phyloP scores from a whole-genome alignment of 768 basidiomycete genomes.

The Mycena amicta region DNA sequence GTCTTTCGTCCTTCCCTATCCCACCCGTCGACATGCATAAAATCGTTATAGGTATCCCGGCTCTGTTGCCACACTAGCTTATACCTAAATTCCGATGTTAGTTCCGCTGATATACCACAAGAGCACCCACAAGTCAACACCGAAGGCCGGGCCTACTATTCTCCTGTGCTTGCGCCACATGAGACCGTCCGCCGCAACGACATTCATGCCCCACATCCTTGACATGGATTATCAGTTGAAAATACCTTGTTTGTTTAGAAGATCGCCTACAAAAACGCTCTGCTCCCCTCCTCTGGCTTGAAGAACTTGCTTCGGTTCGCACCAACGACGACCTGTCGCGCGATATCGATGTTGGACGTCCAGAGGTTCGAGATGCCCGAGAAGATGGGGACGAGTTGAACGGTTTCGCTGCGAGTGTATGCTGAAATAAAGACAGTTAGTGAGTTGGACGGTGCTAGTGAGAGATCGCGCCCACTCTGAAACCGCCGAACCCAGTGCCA shows the following conservation, averaged over 20 bases:
- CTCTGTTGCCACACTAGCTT: slow-evolving; percentile 33
- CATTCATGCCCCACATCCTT: slow-evolving; percentile 36
- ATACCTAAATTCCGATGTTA: slow-evolving; percentile 21
- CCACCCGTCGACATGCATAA: slow-evolving; percentile 32
- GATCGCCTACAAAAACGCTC: slow-evolving; percentile 22
- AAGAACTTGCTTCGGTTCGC: slow-evolving; percentile 24
- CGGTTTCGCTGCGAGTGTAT: slow-evolving; percentile 24
- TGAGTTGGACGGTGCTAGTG: background rate
- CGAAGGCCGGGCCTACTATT: slow-evolving; percentile 38
- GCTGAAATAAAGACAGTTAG: too few species aligned
- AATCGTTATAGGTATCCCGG: slow-evolving; percentile 28
- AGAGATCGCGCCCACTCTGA: slow-evolving; percentile 19
- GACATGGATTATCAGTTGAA: slow-evolving; percentile 4
- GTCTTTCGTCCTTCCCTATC: slow-evolving; percentile 27
- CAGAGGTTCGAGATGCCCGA: slow-evolving; percentile 24
- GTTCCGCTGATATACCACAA: background rate
- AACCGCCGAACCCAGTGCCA: slow-evolving; percentile 30
- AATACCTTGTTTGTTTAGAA: background rate
- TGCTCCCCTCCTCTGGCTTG: slow-evolving; percentile 25
- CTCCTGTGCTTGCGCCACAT: slow-evolving; percentile 38
- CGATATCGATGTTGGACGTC: slow-evolving; percentile 33
- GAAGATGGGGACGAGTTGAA: slow-evolving; percentile 27
- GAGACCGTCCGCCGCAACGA: slow-evolving; percentile 35
- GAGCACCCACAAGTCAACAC: slow-evolving; percentile 26
- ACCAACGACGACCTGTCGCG: slow-evolving; percentile 27